Percentiles rank a stretch among this genome's conserved stretches.
Conservation (phyloP, 805 yeast genomes). For the Cephaloascus fragrans region DNA sequence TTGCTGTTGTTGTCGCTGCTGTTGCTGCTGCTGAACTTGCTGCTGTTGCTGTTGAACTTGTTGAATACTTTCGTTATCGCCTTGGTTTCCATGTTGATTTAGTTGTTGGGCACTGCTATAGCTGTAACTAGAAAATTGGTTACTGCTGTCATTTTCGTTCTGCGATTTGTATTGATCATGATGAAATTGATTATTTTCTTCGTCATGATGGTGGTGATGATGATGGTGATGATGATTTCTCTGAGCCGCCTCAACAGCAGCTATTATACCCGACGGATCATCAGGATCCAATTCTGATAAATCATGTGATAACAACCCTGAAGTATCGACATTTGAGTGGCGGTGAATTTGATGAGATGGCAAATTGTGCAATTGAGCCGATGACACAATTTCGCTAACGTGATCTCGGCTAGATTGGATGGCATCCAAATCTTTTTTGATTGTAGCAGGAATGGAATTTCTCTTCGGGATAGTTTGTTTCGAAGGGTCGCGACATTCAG, state of each 20-base stretch:
- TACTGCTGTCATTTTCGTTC: constrained; percentile 2
- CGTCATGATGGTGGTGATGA: constrained; percentile 2
- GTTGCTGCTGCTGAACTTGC: constrained; percentile 9
- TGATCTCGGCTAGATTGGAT: neutral
- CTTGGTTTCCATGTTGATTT: constrained; percentile 8
- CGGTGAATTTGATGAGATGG: constrained; percentile 9
- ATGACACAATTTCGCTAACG: constrained; percentile 1
- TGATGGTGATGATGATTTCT: constrained; percentile 9
- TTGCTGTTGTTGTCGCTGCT: constrained; percentile 5
- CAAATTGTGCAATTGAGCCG: constrained; percentile 11
- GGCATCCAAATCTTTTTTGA: neutral
- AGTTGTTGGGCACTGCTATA: constrained; percentile 8
- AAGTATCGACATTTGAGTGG: constrained; percentile 18
- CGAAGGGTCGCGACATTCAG: constrained; percentile 51
- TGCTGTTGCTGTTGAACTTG: constrained; percentile 10
- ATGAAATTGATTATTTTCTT: constrained; percentile 2
- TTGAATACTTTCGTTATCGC: constrained; percentile 5
- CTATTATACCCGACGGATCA: constrained; percentile 35
- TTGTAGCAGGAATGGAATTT: constrained; percentile 4
- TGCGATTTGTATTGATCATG: constrained; percentile 6
- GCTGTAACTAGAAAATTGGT: constrained; percentile 8
- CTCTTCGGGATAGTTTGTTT: constrained; percentile 8
- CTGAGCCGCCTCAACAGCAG: constrained; percentile 54
- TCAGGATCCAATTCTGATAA: constrained; percentile 26
- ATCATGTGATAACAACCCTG: constrained; percentile 23